Evolutionary conservation across 345 rosid genomes (phyloP), one percentile per base, ranked within the genome.

Genomic region (Ceriops decandra): DNA sequence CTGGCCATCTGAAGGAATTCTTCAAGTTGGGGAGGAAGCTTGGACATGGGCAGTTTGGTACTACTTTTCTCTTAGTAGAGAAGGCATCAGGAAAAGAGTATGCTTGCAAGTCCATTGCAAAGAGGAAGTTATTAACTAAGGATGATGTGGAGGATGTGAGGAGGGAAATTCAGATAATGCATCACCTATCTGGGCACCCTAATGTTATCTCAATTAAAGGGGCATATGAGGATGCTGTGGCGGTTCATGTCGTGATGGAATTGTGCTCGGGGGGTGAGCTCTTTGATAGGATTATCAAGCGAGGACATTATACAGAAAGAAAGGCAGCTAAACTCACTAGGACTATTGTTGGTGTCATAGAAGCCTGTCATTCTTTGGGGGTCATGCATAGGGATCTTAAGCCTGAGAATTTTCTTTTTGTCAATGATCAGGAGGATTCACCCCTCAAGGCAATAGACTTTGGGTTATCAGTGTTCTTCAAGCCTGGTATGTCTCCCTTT

Each of bases 191-290:
- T 2, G 96, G 92, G 3, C 86, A 87, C 61, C 82, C 90, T 22
- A 90, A 84, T 74, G 88, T 89, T 42, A 77, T 90, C 47, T 76
- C 88, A 0, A 90, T 93, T 62, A 86, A 86, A 76, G 93, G 86
- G 62, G 97, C 97, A 60, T 90, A 87, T 68, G 97, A 93, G 75
- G 98, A 93, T 72, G 65, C 89, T 0, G 90, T 82, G 69, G 97
- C 96, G 0, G 92, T 90, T 74, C 93, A 93, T 62, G 88, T 90
- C 73, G 96, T 90, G 68, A 93, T 93, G 98, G 98, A 93, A 77
- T 69, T 89, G 68, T 90, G 98, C 56, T 72, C 79, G 63, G 98
- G 98, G 22, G 97, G 98, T 24, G 98, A 93, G 86, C 88, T 93
- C 0, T 93, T 93, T 16, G 97, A 93, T 67, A 81, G 97, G 74